phyloP scores from a whole-genome alignment of 1,284 basidiomycete genomes.

The Fomitopsis betulina region DNA sequence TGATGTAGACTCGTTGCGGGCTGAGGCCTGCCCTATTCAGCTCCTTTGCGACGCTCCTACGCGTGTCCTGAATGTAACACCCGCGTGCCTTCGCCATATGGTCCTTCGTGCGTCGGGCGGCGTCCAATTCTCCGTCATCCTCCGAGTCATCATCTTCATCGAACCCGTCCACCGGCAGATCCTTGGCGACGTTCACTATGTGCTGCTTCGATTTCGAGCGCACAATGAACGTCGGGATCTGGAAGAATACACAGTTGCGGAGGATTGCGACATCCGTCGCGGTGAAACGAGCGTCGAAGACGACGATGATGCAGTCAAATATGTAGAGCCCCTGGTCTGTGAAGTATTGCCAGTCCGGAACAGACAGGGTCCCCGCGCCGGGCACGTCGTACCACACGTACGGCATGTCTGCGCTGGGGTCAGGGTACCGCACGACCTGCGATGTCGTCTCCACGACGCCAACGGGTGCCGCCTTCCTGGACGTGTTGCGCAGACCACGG shows the following conservation, averaged over 20 bases:
- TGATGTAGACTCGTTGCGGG: conserved; percentile 1
- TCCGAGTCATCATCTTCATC: not conserved
- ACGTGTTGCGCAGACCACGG: conserved; percentile 3
- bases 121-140: not conserved
- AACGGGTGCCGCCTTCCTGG: not conserved
- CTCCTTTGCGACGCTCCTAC: not conserved
- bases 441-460: not conserved
- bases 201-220: not conserved
- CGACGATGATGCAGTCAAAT: not conserved
- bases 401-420: not conserved
- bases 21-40: not conserved
- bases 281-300: not conserved
- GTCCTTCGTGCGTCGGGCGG: not conserved
- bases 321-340: not conserved
- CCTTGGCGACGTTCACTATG: not conserved
- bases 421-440: not conserved
- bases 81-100: not conserved
- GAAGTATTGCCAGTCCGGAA: not conserved
- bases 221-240: not conserved
- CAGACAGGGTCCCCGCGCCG: not conserved
- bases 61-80: not conserved
- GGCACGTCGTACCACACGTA: conserved; percentile 1
- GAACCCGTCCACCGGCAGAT: not conserved
- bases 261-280: not conserved
- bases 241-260: not conserved